phyloP scores from a whole-genome alignment of 2,329 filamentous ascomycete species.

The Arthrinium puccinioides region DNA sequence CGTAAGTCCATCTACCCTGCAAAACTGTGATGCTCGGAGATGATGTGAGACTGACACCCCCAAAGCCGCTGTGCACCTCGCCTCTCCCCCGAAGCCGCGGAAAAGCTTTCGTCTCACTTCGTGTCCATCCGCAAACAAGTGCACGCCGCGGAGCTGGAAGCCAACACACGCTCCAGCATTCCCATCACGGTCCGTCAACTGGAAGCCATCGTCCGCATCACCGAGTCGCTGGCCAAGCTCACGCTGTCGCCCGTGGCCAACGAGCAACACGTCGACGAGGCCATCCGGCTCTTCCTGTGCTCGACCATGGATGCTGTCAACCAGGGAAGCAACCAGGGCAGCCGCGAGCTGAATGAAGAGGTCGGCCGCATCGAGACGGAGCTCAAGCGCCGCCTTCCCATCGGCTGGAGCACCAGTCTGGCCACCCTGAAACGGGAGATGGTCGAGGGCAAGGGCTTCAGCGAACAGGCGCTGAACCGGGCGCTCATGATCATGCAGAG shows the following conservation, averaged over 20 bases:
- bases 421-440: conserved; percentile 83
- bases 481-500: conserved; percentile 81
- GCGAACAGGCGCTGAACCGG: conserved; percentile 76
- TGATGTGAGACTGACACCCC: not conserved
- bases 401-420: conserved; percentile 91
- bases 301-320: conserved; percentile 97
- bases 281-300: conserved; percentile 91
- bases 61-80: conserved; percentile 81
- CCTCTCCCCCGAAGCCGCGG: conserved; percentile 81
- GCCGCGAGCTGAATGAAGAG: conserved; percentile 86
- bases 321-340: conserved; percentile 76
- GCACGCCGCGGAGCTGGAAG: conserved; percentile 81
- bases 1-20: conserved; percentile 63
- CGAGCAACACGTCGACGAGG: conserved; percentile 91
- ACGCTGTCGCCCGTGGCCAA: conserved; percentile 79
- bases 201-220: conserved; percentile 95
- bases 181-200: conserved; percentile 96
- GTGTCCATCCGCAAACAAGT: conserved; percentile 94
- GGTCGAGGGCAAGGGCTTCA: conserved; percentile 85
- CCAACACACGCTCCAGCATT: conserved; percentile 85
- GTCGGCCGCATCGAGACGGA: conserved; percentile 82
- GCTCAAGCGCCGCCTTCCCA: conserved; percentile 76
- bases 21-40: not conserved
- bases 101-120: conserved; percentile 95
- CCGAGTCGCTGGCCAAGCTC: conserved; percentile 89